These are phyloP conservation scores for Helicostylum pulchrum DNA, from an alignment of 192 early-diverging fungal genomes.

Conservation along the genomic window DNA sequence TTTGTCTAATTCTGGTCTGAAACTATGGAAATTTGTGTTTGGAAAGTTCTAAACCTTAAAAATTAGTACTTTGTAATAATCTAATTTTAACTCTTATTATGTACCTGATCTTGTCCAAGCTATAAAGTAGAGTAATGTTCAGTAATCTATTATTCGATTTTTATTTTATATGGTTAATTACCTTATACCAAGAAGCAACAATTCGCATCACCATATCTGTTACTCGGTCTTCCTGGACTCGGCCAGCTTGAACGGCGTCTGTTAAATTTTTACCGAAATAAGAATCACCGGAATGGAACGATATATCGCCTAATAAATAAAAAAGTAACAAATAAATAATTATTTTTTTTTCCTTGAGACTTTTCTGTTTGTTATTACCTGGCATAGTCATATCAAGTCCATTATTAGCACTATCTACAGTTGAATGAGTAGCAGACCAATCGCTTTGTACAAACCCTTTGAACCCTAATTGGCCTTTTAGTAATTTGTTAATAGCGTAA, in stretches of 20 bases:
- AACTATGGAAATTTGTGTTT: constrained; percentile 20
- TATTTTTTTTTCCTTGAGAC: background rate
- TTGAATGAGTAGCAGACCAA: constrained; percentile 51
- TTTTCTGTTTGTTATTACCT: constrained; percentile 25
- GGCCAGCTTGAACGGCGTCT: constrained; percentile 7
- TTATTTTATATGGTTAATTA: constrained; percentile 11
- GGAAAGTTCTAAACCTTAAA: constrained; percentile 20
- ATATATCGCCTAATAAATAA: constrained; percentile 22
- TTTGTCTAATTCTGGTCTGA: constrained; percentile 5
- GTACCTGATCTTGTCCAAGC: constrained; percentile 10
- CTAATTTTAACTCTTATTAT: background rate
- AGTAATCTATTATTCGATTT: background rate
- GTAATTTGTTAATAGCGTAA: constrained; percentile 39
- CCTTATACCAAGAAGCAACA: constrained; percentile 35
- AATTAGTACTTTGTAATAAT: background rate
- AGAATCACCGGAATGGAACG: constrained; percentile 21
- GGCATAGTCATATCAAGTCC: constrained; percentile 41
- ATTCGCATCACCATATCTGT: constrained; percentile 25
- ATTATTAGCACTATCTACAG: constrained; percentile 29
- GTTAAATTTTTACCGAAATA: constrained; percentile 30
- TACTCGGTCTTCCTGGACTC: constrained; percentile 18
- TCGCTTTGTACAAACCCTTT: constrained; percentile 57
- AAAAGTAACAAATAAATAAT: background rate
- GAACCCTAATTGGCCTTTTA: constrained; percentile 58
- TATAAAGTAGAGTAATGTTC: background rate